Percentiles rank a stretch among this genome's conserved stretches.
phyloP scores from a whole-genome alignment of 106 monocot species.

The Acorus calamus region DNA sequence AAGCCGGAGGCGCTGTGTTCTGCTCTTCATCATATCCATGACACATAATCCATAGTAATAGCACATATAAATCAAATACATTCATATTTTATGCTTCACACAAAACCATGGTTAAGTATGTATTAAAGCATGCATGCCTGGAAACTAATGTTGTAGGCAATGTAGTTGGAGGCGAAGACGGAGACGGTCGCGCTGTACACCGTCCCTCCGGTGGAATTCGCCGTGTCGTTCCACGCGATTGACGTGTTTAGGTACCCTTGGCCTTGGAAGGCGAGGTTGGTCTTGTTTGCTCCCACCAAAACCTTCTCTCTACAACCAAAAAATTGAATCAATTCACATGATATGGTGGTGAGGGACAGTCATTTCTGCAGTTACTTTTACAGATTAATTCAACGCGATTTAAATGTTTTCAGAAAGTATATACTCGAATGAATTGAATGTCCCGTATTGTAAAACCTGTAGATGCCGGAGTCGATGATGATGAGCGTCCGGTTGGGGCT shows the following conservation, averaged over 20 bases:
- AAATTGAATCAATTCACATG: too few relatives aligned
- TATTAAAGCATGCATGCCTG: constrained; percentile 12
- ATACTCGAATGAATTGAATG: too few relatives aligned
- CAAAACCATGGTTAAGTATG: neutral
- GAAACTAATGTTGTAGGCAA: constrained; percentile 58
- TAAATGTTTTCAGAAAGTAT: too few relatives aligned
- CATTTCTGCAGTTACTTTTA: too few relatives aligned
- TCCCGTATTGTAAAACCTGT: constrained; percentile 24
- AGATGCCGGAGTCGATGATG: constrained; percentile 49
- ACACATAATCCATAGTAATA: neutral
- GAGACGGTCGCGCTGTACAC: constrained; percentile 35
- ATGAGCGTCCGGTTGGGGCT: constrained; percentile 28
- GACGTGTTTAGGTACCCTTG: constrained; percentile 40
- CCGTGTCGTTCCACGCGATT: constrained; percentile 61
- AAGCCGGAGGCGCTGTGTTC: constrained; percentile 29
- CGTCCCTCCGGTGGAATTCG: constrained; percentile 52
- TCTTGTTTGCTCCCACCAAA: constrained; percentile 39
- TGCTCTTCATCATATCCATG: constrained; percentile 2
- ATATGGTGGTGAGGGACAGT: too few relatives aligned
- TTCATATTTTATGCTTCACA: neutral
- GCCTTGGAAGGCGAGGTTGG: constrained; percentile 54
- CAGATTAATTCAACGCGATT: too few relatives aligned
- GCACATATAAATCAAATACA: too few relatives aligned
- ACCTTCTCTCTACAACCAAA: constrained; percentile 52
- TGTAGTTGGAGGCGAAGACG: constrained; percentile 49